Conservation (phyloP, 2,329 filamentous ascomycete species). For the Chaetomium olivaceum region DNA sequence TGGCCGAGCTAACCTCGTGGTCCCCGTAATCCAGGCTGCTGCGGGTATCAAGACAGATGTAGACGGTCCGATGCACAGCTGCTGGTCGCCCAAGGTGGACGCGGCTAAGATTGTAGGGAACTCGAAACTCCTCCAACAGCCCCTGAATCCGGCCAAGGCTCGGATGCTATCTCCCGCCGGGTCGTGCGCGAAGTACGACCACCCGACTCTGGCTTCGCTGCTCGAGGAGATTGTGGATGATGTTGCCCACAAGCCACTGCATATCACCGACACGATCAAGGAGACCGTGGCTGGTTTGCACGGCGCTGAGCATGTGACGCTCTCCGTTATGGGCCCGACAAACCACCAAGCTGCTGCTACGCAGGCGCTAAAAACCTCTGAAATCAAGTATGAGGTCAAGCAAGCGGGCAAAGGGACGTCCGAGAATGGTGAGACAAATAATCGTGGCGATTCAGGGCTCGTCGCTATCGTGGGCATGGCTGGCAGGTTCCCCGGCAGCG, state of each 20-base stretch:
- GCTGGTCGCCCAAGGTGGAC: not conserved
- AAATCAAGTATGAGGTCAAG: not conserved
- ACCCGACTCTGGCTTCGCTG: not conserved
- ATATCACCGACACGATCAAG: not conserved
- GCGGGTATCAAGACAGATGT: not conserved
- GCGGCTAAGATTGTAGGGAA: not conserved
- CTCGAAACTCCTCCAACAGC: not conserved
- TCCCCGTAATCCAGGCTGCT: not conserved
- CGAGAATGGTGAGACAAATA: not conserved
- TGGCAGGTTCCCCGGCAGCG: not conserved
- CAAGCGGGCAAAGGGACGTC: not conserved
- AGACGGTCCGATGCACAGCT: conserved; percentile 2
- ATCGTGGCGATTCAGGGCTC: not conserved
- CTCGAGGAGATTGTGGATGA: not conserved
- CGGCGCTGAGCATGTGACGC: not conserved
- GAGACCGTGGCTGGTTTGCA: not conserved
- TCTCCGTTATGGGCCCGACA: conserved; percentile 3
- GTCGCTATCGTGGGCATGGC: conserved; percentile 5
- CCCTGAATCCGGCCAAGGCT: not conserved
- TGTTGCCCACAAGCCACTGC: not conserved
- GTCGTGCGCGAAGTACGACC: not conserved
- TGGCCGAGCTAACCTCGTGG: not conserved
- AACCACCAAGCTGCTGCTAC: not conserved
- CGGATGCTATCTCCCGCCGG: not conserved
- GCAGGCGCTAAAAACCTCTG: not conserved